A percentile compares a stretch with the other conserved stretches of the same genome.
Evolutionary conservation across 2,329 filamentous ascomycete species (phyloP).

Genomic region (Thielaviopsis euricoi): DNA sequence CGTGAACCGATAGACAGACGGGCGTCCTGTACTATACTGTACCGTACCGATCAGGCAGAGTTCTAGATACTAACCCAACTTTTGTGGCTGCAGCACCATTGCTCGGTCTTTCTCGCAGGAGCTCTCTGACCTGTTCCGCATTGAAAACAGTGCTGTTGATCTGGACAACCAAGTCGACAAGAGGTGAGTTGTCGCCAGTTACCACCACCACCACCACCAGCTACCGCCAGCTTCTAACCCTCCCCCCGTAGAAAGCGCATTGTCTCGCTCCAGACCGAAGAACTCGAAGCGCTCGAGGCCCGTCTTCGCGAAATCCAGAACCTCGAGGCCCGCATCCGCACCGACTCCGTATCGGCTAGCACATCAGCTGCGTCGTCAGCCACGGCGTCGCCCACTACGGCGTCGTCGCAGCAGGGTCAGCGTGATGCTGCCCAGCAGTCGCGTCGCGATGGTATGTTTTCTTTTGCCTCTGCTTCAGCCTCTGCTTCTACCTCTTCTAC

Average conservation of each 20-base stretch:
- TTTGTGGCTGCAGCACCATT: constrained; percentile 48
- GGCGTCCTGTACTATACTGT: no score
- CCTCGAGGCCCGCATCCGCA: constrained; percentile 61
- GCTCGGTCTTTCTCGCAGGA: constrained; percentile 75
- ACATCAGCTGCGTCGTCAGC: constrained; percentile 6
- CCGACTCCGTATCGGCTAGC: constrained; percentile 12
- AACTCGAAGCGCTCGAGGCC: constrained; percentile 74
- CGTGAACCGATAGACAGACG: no score
- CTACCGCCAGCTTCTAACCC: not conserved
- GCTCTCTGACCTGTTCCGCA: constrained; percentile 75
- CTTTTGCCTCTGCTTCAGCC: constrained; percentile 12
- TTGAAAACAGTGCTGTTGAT: constrained; percentile 61
- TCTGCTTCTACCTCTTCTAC: constrained; percentile 5
- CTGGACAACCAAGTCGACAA: constrained; percentile 61
- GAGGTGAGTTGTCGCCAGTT: constrained; percentile 44
- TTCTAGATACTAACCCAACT: constrained; percentile 8
- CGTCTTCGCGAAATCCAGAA: constrained; percentile 70
- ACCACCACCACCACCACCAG: not conserved
- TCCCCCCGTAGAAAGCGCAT: constrained; percentile 50
- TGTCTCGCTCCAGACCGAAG: constrained; percentile 55
- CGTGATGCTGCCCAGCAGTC: constrained; percentile 12
- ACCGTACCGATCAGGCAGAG: no score
- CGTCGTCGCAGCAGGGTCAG: constrained; percentile 11
- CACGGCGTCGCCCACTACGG: constrained; percentile 5
- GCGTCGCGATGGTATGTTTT: constrained; percentile 10